phyloP scores from a whole-genome alignment of 352 stramenopile species.

The Globisporangium nunn region DNA sequence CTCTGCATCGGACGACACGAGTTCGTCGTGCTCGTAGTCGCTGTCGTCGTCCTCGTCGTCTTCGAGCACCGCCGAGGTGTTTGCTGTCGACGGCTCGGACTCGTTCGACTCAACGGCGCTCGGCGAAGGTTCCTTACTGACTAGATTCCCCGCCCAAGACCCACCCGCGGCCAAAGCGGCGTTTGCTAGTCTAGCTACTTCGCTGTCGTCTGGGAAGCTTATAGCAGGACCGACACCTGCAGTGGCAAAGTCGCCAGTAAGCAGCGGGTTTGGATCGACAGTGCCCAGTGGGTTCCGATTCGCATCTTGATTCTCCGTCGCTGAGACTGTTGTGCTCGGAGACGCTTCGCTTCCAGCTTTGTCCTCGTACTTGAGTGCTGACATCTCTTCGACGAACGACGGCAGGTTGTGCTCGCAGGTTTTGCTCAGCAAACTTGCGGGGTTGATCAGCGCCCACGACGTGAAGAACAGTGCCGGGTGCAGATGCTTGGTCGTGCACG shows the following conservation, averaged over 20 bases:
- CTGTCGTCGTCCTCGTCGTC: conserved; percentile 63
- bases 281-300: not conserved
- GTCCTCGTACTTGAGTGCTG: conserved; percentile 9
- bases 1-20: conserved; percentile 64
- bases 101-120: not conserved
- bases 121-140: not conserved
- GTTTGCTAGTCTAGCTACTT: not conserved
- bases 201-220: not conserved
- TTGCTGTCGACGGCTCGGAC: conserved; percentile 5
- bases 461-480: conserved; percentile 83
- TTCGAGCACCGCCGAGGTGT: conserved; percentile 13
- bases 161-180: no score
- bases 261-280: not conserved
- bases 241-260: not conserved
- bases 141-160: not conserved
- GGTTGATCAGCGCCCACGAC: conserved; percentile 73
- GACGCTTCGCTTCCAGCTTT: not conserved
- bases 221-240: not conserved
- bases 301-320: not conserved
- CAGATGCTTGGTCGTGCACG: conserved; percentile 51
- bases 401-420: conserved; percentile 85
- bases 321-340: not conserved
- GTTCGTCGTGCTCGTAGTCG: conserved; percentile 80
- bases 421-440: conserved; percentile 41
- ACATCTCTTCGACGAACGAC: conserved; percentile 52